Evolutionary conservation across 345 rosid species (phyloP).

Genomic region (sweet orange (Citrus sinensis)): DNA sequence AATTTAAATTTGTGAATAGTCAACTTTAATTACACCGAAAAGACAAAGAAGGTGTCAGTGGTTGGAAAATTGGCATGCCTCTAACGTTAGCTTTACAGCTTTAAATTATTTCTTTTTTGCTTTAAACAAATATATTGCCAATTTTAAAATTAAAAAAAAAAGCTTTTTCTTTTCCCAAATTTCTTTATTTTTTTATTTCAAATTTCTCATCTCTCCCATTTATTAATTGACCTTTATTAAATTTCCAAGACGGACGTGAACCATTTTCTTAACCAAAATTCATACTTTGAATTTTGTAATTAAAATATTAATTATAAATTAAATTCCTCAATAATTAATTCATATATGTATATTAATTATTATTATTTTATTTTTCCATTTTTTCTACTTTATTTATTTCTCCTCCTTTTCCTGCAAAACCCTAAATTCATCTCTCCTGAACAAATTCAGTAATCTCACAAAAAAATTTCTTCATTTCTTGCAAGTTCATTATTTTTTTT

Average conservation of each 20-base stretch:
- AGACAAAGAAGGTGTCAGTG: conserved; percentile 62
- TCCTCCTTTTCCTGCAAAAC: conserved; percentile 52
- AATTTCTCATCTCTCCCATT: conserved; percentile 25
- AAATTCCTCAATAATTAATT: conserved; percentile 47
- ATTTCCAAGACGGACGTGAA: conserved; percentile 91
- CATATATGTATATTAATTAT: conserved; percentile 18
- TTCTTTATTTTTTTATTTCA: conserved; percentile 17
- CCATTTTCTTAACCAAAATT: conserved; percentile 86
- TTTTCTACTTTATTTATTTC: conserved; percentile 45
- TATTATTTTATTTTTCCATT: conserved; percentile 12
- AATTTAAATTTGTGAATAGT: conserved; percentile 20
- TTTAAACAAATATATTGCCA: conserved; percentile 21
- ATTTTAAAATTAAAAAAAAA: conserved; percentile 24
- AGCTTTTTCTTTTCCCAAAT: conserved; percentile 25
- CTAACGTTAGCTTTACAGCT: conserved; percentile 64
- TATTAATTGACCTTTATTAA: conserved; percentile 46
- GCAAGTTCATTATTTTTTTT: conserved; percentile 36
- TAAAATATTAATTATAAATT: conserved; percentile 55
- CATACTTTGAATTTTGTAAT: conserved; percentile 67
- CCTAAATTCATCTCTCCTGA: conserved; percentile 61
- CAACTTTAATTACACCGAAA: conserved; percentile 41
- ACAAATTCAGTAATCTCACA: conserved; percentile 34
- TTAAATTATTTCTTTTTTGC: conserved; percentile 20
- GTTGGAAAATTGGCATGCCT: conserved; percentile 52
- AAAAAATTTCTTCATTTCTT: conserved; percentile 22